Percentiles rank a stretch among this genome's conserved stretches.
Conservation (phyloP, 2,329 filamentous ascomycete genomes). For the Dactylellina drechsleri region DNA sequence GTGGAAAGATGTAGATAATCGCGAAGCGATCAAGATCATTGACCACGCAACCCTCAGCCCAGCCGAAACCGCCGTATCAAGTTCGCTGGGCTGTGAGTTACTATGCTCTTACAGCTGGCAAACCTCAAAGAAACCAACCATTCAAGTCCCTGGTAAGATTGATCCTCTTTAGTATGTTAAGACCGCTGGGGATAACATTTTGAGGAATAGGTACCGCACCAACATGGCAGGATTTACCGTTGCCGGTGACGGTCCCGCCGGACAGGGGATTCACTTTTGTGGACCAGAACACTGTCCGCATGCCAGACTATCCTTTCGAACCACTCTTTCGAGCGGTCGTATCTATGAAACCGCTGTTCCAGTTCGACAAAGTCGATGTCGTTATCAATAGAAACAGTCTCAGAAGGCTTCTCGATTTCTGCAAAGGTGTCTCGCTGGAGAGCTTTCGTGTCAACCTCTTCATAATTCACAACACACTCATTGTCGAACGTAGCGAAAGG, state of each 20-base stretch:
- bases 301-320: constrained; percentile 58
- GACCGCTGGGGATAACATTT: neutral
- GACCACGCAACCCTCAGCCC: neutral
- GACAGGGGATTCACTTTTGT: constrained; percentile 46
- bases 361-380: constrained; percentile 57
- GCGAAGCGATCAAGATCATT: neutral
- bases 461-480: constrained; percentile 60
- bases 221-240: neutral
- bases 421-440: constrained; percentile 56
- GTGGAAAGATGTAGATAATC: neutral
- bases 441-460: constrained; percentile 60
- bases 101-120: constrained; percentile 27
- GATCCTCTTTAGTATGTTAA: neutral
- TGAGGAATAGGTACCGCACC: neutral
- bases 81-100: neutral
- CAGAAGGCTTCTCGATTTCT: constrained; percentile 59
- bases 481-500: constrained; percentile 60
- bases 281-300: constrained; percentile 59
- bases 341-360: constrained; percentile 55
- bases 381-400: constrained; percentile 60
- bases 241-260: neutral
- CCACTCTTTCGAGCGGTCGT: constrained; percentile 58
- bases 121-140: neutral
- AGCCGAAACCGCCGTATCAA: constrained; percentile 4
- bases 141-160: constrained; percentile 20